Evolutionary conservation across 164 flowering plant genomes (phyloP).

Genomic region (Malania oleifera): DNA sequence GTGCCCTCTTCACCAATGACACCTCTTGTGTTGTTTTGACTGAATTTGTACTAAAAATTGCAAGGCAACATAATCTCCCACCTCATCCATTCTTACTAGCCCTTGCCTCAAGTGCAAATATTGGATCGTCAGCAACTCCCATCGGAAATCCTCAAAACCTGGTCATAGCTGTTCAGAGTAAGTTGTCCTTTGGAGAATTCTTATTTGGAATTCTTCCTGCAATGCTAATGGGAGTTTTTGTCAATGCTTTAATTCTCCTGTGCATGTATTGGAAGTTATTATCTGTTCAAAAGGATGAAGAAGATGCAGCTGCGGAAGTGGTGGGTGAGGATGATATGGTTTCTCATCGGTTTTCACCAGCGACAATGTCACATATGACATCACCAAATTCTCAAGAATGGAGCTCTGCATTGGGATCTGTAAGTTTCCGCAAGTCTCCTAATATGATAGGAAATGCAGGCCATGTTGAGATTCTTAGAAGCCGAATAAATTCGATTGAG

Average conservation of each 20-base stretch:
- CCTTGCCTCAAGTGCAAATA: constrained; percentile 85
- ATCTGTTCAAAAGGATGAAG: constrained; percentile 47
- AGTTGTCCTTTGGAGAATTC: constrained; percentile 63
- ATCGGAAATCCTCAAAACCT: constrained; percentile 94
- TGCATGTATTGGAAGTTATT: constrained; percentile 62
- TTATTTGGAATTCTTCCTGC: constrained; percentile 63
- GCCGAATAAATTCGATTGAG: constrained; percentile 24
- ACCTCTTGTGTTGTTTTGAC: constrained; percentile 83
- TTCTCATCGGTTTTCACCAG: constrained; percentile 85
- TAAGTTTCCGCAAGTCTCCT: constrained; percentile 9
- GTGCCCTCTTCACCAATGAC: constrained; percentile 89
- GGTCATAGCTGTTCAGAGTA: constrained; percentile 76
- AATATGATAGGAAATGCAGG: constrained; percentile 13
- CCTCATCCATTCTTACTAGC: constrained; percentile 86
- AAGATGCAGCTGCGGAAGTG: constrained; percentile 36
- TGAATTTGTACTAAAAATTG: constrained; percentile 76
- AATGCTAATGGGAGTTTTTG: constrained; percentile 58
- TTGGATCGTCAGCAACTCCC: constrained; percentile 90
- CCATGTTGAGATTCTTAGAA: constrained; percentile 37
- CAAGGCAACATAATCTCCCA: constrained; percentile 81
- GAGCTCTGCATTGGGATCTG: constrained; percentile 20
- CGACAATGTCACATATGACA: constrained; percentile 63
- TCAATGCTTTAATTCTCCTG: constrained; percentile 55
- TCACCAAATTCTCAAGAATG: constrained; percentile 43
- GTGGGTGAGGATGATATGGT: constrained; percentile 44